These are phyloP conservation scores for Diaporthe citri DNA, from an alignment of 2,329 filamentous ascomycete species.

Conservation along the genomic window DNA sequence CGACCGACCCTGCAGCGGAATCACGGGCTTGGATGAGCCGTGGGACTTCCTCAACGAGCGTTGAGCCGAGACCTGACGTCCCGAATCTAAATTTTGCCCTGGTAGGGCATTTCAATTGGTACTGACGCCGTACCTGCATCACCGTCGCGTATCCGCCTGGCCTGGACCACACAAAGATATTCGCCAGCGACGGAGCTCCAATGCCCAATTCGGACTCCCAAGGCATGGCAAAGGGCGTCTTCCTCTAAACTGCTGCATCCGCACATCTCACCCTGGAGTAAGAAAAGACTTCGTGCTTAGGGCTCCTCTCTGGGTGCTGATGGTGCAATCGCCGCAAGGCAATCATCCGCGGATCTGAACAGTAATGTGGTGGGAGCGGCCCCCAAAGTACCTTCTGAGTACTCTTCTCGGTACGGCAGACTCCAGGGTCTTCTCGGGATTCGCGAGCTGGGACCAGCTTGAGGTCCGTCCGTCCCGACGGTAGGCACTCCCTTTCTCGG, in stretches of 20 bases:
- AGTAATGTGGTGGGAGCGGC: background rate
- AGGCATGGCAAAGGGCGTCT: background rate
- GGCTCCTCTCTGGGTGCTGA: background rate
- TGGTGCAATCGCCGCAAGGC: conserved; percentile 6
- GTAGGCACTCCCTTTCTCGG: conserved; percentile 31
- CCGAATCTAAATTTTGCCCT: conserved; percentile 16
- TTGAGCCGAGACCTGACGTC: conserved; percentile 16
- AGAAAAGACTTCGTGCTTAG: background rate
- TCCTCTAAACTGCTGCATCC: background rate
- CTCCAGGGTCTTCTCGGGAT: conserved; percentile 25
- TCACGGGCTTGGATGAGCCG: conserved; percentile 20
- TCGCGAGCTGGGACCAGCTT: conserved; percentile 33
- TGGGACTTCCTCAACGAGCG: conserved; percentile 11
- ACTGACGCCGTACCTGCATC: conserved; percentile 38
- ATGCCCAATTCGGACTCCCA: background rate
- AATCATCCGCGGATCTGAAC: conserved; percentile 14
- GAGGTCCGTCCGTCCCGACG: conserved; percentile 33
- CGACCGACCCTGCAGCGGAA: conserved; percentile 25
- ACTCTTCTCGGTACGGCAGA: conserved; percentile 28
- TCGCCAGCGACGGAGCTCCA: background rate
- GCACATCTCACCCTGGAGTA: background rate
- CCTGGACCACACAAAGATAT: conserved; percentile 9
- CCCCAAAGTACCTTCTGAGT: conserved; percentile 35
- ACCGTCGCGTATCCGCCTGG: conserved; percentile 5
- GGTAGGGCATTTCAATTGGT: conserved; percentile 4